Evolutionary conservation across 192 early-diverging fungal species (phyloP).

Genomic region (Linnemannia schmuckeri): DNA sequence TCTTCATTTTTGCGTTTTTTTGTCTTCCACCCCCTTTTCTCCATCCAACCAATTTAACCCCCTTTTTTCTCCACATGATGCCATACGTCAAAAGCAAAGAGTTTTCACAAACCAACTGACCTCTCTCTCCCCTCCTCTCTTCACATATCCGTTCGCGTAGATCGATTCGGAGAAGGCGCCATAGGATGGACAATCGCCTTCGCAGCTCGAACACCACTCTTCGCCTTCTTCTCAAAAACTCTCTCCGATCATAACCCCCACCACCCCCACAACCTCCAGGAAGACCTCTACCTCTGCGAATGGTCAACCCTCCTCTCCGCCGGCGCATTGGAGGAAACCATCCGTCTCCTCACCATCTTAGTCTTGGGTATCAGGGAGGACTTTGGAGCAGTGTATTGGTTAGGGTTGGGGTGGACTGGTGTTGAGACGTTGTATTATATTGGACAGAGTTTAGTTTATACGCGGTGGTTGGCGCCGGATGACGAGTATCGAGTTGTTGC

Average conservation of each 20-base stretch:
- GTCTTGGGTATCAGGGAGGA: neutral
- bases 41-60: neutral
- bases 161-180: conserved; percentile 42
- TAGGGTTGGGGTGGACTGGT: conserved; percentile 58
- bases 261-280: neutral
- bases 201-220: conserved; percentile 41
- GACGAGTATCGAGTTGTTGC: conserved; percentile 22
- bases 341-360: conserved; percentile 20
- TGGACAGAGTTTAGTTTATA: conserved; percentile 45
- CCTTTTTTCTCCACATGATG: neutral
- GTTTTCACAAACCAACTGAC: neutral
- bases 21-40: neutral
- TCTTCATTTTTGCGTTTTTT: neutral
- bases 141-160: neutral
- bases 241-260: neutral
- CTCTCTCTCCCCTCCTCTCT: neutral
- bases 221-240: conserved; percentile 31
- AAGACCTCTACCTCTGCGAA: conserved; percentile 18
- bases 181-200: conserved; percentile 53
- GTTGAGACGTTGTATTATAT: conserved; percentile 57
- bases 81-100: neutral
- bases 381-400: conserved; percentile 56
- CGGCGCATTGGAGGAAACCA: conserved; percentile 40
- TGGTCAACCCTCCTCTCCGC: conserved; percentile 40
- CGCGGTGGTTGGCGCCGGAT: conserved; percentile 19